Evolutionary conservation across 2,329 filamentous ascomycete genomes (phyloP).

Genomic region (Aspergillus vadensis): DNA sequence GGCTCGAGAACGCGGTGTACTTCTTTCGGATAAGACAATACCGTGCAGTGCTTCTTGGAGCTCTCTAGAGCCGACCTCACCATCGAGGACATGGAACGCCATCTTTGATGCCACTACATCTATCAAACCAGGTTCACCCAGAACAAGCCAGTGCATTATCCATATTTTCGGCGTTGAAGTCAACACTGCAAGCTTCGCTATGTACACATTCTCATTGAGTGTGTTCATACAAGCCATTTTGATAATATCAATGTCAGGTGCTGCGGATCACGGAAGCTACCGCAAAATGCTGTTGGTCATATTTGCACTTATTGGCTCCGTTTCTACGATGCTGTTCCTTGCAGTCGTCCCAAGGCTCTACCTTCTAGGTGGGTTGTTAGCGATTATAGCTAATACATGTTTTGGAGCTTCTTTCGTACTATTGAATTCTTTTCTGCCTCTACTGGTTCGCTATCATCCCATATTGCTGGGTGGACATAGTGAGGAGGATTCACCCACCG

Average conservation of each 20-base stretch:
- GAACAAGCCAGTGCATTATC: constrained; percentile 73
- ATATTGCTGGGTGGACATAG: constrained; percentile 41
- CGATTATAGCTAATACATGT: constrained; percentile 88
- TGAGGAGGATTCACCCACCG: constrained; percentile 4
- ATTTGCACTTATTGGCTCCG: constrained; percentile 82
- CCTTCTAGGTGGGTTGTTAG: constrained; percentile 76
- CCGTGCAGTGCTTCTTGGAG: constrained; percentile 71
- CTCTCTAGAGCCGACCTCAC: constrained; percentile 8
- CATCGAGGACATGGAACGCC: background rate
- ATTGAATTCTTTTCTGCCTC: constrained; percentile 89
- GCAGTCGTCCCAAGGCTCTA: constrained; percentile 75
- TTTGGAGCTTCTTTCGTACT: constrained; percentile 95
- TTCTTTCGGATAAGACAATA: constrained; percentile 73
- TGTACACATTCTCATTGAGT: constrained; percentile 96
- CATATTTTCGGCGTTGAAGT: constrained; percentile 79
- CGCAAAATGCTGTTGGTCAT: constrained; percentile 81
- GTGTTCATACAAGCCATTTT: constrained; percentile 85
- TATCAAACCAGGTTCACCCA: constrained; percentile 26
- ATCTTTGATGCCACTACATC: constrained; percentile 12
- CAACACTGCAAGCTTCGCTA: constrained; percentile 95
- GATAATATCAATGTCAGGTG: constrained; percentile 94
- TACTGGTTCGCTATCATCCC: constrained; percentile 86
- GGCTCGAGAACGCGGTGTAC: constrained; percentile 85
- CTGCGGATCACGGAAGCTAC: constrained; percentile 90
- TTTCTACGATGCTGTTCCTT: constrained; percentile 86